Percentiles rank a stretch among this genome's conserved stretches.
phyloP scores from a whole-genome alignment of 768 basidiomycete species.

The Chiua virens region DNA sequence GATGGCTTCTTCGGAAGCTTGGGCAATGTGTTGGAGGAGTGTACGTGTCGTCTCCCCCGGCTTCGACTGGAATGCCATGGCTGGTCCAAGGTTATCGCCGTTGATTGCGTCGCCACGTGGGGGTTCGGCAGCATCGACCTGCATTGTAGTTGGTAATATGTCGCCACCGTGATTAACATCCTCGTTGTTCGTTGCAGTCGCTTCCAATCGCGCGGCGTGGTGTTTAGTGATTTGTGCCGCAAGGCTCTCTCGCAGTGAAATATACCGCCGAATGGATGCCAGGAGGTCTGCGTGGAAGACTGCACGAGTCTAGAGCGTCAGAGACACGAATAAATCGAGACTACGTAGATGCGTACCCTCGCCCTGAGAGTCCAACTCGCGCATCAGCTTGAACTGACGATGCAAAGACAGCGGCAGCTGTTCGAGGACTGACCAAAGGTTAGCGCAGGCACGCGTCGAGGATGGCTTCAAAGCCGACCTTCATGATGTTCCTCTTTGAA shows the following conservation, averaged over 20 bases:
- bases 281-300: constrained; percentile 42
- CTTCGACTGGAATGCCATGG: constrained; percentile 11
- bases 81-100: not conserved
- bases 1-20: constrained; percentile 57
- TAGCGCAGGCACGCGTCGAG: not conserved
- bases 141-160: not conserved
- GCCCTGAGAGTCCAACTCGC: constrained; percentile 70
- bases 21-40: constrained; percentile 58
- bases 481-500: constrained; percentile 81
- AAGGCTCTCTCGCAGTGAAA: constrained; percentile 35
- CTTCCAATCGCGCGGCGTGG: not conserved
- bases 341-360: constrained; percentile 40
- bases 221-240: constrained; percentile 9
- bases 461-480: constrained; percentile 40
- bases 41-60: constrained; percentile 42
- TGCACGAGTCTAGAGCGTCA: constrained; percentile 21
- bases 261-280: constrained; percentile 49
- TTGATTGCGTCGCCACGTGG: not conserved
- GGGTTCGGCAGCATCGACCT: constrained; percentile 4
- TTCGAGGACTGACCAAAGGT: constrained; percentile 56
- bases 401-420: constrained; percentile 76
- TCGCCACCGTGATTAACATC: not conserved
- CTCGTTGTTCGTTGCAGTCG: not conserved
- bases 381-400: constrained; percentile 66
- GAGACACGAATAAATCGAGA: not conserved